Conservation (phyloP, 371 early-diverging fungal species). For the Rhizopus arrhizus region DNA sequence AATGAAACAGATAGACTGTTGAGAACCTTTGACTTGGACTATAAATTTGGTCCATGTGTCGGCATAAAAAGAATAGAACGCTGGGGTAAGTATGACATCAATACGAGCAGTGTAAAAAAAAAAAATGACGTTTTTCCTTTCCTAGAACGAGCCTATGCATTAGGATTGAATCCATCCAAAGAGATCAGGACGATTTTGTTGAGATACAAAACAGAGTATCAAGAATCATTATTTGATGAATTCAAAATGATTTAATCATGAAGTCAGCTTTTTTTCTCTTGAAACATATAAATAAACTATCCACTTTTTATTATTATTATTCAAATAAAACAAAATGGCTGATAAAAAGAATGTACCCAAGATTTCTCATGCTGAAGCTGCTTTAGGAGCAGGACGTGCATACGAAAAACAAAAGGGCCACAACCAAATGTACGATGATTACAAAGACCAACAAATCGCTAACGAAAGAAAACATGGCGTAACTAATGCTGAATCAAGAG, state of each 20-base stretch:
- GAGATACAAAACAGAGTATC: constrained; percentile 3
- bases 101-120: too few relatives aligned
- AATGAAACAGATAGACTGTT: constrained; percentile 13
- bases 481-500: constrained; percentile 17
- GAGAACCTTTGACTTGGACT: constrained; percentile 19
- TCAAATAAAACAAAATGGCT: not conserved
- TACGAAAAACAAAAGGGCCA: constrained; percentile 22
- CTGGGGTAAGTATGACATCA: constrained; percentile 12
- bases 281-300: not conserved
- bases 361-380: constrained; percentile 29
- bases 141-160: constrained; percentile 11
- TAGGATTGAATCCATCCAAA: constrained; percentile 3
- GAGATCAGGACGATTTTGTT: not conserved
- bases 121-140: not conserved
- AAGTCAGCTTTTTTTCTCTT: constrained; percentile 3
- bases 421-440: constrained; percentile 21
- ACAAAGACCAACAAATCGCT: constrained; percentile 15
- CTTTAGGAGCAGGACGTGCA: constrained; percentile 23
- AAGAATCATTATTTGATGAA: constrained; percentile 14
- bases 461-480: constrained; percentile 9
- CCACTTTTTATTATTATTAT: constrained; percentile 3
- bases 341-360: constrained; percentile 7
- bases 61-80: constrained; percentile 20
- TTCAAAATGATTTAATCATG: constrained; percentile 13
- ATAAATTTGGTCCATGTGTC: constrained; percentile 25